A percentile compares a stretch with the other conserved stretches of the same genome.
Conservation (phyloP, 495 filamentous ascomycete species). For the Letharia lupina region DNA sequence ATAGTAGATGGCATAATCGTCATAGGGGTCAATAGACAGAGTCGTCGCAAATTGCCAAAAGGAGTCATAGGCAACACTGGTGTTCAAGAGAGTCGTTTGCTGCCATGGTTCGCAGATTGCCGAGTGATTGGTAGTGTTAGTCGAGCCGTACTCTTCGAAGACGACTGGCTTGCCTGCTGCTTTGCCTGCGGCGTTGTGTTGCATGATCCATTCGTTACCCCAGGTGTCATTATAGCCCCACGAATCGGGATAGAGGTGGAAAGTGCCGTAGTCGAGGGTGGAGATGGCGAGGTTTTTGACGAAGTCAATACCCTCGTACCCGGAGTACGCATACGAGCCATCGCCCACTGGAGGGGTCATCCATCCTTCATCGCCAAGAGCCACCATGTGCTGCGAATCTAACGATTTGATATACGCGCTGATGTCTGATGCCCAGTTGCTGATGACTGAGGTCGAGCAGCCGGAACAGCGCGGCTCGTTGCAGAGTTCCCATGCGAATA, state of each 20-base stretch:
- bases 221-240: conserved; percentile 39
- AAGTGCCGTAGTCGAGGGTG: conserved; percentile 57
- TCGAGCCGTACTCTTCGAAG: conserved; percentile 54
- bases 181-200: conserved; percentile 49
- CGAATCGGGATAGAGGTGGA: conserved; percentile 56
- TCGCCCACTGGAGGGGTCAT: conserved; percentile 38
- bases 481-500: conserved; percentile 64
- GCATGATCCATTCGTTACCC: conserved; percentile 51
- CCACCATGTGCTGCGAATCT: conserved; percentile 59
- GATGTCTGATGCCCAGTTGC: conserved; percentile 52
- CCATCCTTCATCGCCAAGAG: conserved; percentile 49
- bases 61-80: conserved; percentile 47
- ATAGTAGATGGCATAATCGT: conserved; percentile 25
- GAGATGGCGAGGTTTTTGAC: conserved; percentile 47
- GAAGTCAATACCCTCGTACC: conserved; percentile 56
- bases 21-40: conserved; percentile 20
- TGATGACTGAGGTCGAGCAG: conserved; percentile 50
- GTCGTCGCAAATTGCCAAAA: conserved; percentile 56
- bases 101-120: conserved; percentile 52
- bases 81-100: conserved; percentile 41
- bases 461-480: conserved; percentile 64
- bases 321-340: conserved; percentile 51
- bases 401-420: conserved; percentile 56
- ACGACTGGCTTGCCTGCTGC: conserved; percentile 57
- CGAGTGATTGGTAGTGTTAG: conserved; percentile 8